Base-by-base conservation (phyloP, 2,329 filamentous ascomycete species). In the Fusarium haematococcum region DNA sequence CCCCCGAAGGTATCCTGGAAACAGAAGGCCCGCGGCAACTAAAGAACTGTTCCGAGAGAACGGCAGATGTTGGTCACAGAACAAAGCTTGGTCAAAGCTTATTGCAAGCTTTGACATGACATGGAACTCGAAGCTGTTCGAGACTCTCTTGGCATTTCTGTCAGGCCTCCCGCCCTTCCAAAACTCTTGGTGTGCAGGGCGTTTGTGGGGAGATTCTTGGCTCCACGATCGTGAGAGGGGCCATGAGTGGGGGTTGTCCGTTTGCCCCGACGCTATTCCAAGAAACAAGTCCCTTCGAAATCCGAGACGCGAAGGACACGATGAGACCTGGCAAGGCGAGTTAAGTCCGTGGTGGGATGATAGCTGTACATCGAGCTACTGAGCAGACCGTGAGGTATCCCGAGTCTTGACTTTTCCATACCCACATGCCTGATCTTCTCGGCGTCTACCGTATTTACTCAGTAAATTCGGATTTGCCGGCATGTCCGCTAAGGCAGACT, bases 121-220 rank as follows among this genome's bases (percentile, higher is more conserved):
- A 52, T 63, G 59, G 43, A 50, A 60, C 37, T 60, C 41, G 13
- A 23, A 23, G 13, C 20, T 45, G 23, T 45, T 45, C 41, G 41
- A 45, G 41, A 45, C 20, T 23, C 56, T 66, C 43, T 66, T 66
- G 63, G 63, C 63, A 65, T 59, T 50, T 50, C 54, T 65, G 63
- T 30, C 33, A 61, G 64, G 64, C 43, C 64, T 66, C 63, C 50
- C 63, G 63, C 32, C 41, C 50, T 59, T 65, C 64, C 57, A 61
- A 66, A 7, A 61, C 64, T 66, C 64, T 66, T 66, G 64, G 64
- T 66, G 43, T 66, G 64, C 64, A 54, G 64, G 63, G 63, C 63
- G 63, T 65, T 65, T 65, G 63, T 65, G 63, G 63, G 64, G 64
- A 66, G 64, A 66, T 45, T 66, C 64, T 66, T 66, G 64, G 64